Evolutionary conservation across 805 yeast genomes (phyloP), one percentile per base, ranked within the genome.

Genomic region (Limtongia smithiae): DNA sequence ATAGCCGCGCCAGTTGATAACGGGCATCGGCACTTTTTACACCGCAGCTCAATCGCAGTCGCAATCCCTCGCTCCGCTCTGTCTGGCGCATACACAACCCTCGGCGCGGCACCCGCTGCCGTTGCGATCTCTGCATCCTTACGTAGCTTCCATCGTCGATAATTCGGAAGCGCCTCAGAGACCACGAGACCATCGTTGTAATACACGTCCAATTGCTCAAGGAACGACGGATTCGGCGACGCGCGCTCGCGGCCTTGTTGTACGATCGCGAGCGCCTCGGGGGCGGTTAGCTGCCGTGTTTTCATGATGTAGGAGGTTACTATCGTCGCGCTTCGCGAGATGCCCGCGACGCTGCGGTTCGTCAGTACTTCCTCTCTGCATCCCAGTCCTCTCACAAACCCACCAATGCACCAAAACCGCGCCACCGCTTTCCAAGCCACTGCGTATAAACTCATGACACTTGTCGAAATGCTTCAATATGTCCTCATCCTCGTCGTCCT

Each of bases 251-350:
- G 74, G 58, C 78, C 82, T 54, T 90, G 67, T 54, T 73, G 75
- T n/a, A 91, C 82, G 0, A 91, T 91, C 67, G 83, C 82, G 6
- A 86, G 60, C 0, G 96, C 85, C 55, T 80, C 81, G 14, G 76
- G 71, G 15, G 78, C 68, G 11, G 71, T 68, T 60, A 88, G 72
- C 1, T 79, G 74, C 65, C 83, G 73, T 43, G 89, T 71, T 63
- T 81, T 77, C 96, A 93, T 91, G 37, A 90, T 78, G 65, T 87
- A 95, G 0, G 97, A 95, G 41, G 86, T 80, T 32, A 83, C 81
- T 14, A 89, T 82, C 0, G 97, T 82, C 0, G 85, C 91, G 4
- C 96, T 85, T 56, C 98, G 74, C 1, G 96, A 88, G 25, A 87
- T 86, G 0, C 98, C 98, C 25, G 95, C 97, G 51, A 91, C 86